phyloP scores from a whole-genome alignment of 805 yeast species.

The Scheffersomyces lignosus region DNA sequence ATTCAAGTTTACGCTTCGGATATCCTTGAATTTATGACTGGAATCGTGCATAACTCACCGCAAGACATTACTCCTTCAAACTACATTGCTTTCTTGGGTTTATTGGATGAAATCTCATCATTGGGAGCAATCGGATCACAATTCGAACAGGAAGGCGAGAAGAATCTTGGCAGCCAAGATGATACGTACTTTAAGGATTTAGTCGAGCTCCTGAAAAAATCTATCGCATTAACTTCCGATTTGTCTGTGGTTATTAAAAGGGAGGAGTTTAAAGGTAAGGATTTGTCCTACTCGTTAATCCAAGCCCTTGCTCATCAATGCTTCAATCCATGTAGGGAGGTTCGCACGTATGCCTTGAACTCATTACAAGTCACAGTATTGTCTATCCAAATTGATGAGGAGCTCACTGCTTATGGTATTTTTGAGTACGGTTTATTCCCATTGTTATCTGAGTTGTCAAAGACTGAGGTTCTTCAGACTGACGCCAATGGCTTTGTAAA shows the following conservation, averaged over 20 bases:
- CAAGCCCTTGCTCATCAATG: conserved; percentile 90
- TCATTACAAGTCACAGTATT: conserved; percentile 56
- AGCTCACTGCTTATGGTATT: conserved; percentile 51
- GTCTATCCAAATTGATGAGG: conserved; percentile 34
- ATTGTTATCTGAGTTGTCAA: conserved; percentile 61
- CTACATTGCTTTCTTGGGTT: conserved; percentile 65
- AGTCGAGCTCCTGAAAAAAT: conserved; percentile 58
- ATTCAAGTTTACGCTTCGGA: conserved; percentile 40
- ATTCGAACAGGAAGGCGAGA: conserved; percentile 65
- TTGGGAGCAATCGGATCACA: conserved; percentile 79
- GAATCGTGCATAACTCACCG: conserved; percentile 33
- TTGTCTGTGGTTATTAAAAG: conserved; percentile 39
- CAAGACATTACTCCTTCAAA: conserved; percentile 46
- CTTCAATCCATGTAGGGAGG: conserved; percentile 80
- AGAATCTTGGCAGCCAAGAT: conserved; percentile 43
- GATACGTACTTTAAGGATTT: conserved; percentile 16
- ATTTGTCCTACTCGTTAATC: conserved; percentile 57
- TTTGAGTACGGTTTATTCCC: conserved; percentile 79
- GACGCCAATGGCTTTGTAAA: conserved; percentile 62
- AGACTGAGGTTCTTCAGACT: conserved; percentile 57
- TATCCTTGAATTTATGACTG: conserved; percentile 50
- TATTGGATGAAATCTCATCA: conserved; percentile 77
- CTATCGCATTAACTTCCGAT: conserved; percentile 60
- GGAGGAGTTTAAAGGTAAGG: conserved; percentile 34
- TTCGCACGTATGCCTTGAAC: conserved; percentile 64